Conservation (phyloP, 2,329 filamentous ascomycete genomes). For the Ophiosphaerella korrae region DNA sequence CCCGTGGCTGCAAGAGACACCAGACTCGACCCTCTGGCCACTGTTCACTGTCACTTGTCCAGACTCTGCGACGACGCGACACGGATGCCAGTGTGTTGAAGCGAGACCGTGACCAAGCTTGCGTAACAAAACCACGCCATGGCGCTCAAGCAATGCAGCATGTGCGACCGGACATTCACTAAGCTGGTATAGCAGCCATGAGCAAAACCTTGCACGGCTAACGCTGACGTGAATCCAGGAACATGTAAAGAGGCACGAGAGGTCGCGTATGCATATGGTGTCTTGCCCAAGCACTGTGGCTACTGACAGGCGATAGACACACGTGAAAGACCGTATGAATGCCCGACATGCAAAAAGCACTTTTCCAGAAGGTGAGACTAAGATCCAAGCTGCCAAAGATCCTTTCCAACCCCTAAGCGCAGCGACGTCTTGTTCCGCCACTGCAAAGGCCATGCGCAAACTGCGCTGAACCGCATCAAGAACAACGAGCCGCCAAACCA, state of each 20-base stretch:
- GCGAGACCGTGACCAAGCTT: background rate
- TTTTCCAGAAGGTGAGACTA: conserved; percentile 58
- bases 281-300: conserved; percentile 1
- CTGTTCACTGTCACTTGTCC: conserved; percentile 9
- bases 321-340: conserved; percentile 60
- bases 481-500: conserved; percentile 33
- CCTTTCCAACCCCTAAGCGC: conserved; percentile 24
- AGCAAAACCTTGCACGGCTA: background rate
- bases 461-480: conserved; percentile 44
- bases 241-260: conserved; percentile 61
- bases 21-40: conserved; percentile 22
- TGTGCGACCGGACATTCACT: conserved; percentile 60
- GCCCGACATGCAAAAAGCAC: conserved; percentile 59
- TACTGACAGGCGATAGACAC: conserved; percentile 52
- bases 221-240: conserved; percentile 35
- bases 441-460: conserved; percentile 57
- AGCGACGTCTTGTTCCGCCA: conserved; percentile 59
- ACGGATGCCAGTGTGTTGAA: conserved; percentile 5
- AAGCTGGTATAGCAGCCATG: conserved; percentile 46
- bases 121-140: conserved; percentile 24
- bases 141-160: conserved; percentile 48
- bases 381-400: conserved; percentile 14
- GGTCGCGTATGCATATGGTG: conserved; percentile 54
- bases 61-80: conserved; percentile 13
- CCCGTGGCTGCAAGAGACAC: conserved; percentile 14